Base-by-base conservation (phyloP, 306 rosid species). In the Nissolia schottii region DNA sequence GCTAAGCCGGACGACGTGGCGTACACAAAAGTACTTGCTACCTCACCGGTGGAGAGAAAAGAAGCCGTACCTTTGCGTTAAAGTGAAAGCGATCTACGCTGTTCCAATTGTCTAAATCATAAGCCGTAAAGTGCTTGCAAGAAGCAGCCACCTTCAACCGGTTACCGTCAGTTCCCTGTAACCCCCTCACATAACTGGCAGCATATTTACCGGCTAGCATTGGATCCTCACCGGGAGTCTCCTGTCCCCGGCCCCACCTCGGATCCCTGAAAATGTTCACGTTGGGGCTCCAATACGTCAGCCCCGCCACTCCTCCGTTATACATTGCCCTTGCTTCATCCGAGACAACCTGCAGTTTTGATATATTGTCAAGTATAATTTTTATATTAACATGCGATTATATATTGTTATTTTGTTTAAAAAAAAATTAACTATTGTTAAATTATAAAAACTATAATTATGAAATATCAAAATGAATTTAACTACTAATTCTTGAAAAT, bases 201-300 rank as follows among this genome's bases (percentile, higher is more conserved):
- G 90, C 97, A 51, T 92, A 92, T 14, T 1, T 76, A n/a, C 97
- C 97, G 53, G 75, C 96, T 1, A 92, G 77, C 0, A 81, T 16
- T 0, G 97, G 97, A 18, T 92, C 97, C 64, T 92, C 97, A 34
- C 97, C 97, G 73, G 97, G 97, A 81, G 97, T 92, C 68, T 89
- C 96, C 84, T 89, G 96, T 67, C 89, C 96, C 0, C 96, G 90
- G 59, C 96, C 96, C 96, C 96, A 92, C 81, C 97, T 63, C 13
- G 97, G 97, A 71, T 91, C 96, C 62, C 96, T 84, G 8, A 89
- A 80, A 5, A 91, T 81, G 63, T 91, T 91, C 0, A 89, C 93
- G 11, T 91, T 89, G 74, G 97, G 97, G 82, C 97, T 91, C 97
- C 96, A 91, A 13, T 79, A 91, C n/a, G 96, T 89, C 7, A 91